Evolutionary conservation across 2,329 filamentous ascomycete species (phyloP).

Genomic region (Trichoderma sp.): DNA sequence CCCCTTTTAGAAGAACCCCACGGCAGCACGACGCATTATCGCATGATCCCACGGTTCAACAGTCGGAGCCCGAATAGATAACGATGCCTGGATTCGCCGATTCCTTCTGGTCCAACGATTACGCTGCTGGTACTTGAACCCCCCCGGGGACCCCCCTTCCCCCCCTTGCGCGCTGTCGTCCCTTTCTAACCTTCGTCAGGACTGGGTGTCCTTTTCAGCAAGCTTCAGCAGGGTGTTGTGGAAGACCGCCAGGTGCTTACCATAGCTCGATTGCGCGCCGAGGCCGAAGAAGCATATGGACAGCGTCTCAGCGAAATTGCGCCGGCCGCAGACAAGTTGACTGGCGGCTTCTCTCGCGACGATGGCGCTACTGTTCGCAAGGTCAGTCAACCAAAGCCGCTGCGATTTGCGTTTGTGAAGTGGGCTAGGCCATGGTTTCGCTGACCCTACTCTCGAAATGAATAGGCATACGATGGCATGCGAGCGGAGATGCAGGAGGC

Average conservation of each 20-base stretch:
- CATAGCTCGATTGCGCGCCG: slow-evolving; percentile 88
- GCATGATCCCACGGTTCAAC: neutral
- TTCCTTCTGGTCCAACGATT: slow-evolving; percentile 98
- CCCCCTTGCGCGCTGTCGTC: neutral
- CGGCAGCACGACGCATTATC: neutral
- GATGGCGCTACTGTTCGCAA: slow-evolving; percentile 96
- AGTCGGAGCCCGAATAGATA: slow-evolving; percentile 16
- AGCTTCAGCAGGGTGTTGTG: slow-evolving; percentile 91
- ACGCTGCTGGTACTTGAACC: slow-evolving; percentile 74
- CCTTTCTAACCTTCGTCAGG: slow-evolving; percentile 43
- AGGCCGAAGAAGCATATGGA: slow-evolving; percentile 89
- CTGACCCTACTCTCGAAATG: slow-evolving; percentile 24
- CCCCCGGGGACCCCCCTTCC: neutral
- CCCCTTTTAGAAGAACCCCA: neutral
- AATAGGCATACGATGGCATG: slow-evolving; percentile 87
- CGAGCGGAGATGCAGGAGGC: slow-evolving; percentile 90
- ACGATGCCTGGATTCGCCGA: slow-evolving; percentile 86
- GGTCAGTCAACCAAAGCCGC: slow-evolving; percentile 47
- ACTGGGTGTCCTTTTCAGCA: slow-evolving; percentile 89
- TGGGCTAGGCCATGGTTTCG: neutral
- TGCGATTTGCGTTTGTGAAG: neutral
- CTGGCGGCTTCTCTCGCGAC: slow-evolving; percentile 81
- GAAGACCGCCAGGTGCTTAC: slow-evolving; percentile 94
- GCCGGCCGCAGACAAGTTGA: slow-evolving; percentile 74
- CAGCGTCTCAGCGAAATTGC: slow-evolving; percentile 77